Base-by-base conservation (phyloP, 2,329 filamentous ascomycete genomes). In the Sarocladium strictum region DNA sequence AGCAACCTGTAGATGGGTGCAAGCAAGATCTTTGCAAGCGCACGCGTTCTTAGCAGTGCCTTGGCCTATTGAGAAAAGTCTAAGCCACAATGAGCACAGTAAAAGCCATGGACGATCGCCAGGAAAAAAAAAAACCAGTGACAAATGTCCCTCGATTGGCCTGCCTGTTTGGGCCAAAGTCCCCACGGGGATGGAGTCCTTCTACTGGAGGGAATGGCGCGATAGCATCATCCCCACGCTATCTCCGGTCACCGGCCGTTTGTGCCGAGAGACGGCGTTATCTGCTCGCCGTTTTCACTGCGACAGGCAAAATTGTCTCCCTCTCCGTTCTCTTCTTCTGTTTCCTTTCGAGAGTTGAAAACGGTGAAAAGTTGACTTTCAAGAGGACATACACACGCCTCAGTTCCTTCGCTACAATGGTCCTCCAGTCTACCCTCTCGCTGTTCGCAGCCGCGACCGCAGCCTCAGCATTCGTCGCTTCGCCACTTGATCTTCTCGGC, bases 221-320 rank as follows among this genome's bases (percentile, higher is more conserved):
- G 47, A 51, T 35, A 35, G 27, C 47, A 51, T 51, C 47, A 51
- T 35, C 47, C 27, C 47, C 47, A 51, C 26, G 23, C 47, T 51
- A 51, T 51, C 47, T 51, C 47, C 47, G 47, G 47, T 51, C 47
- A 51, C 47, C 47, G 47, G 47, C 47, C 47, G 3, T 3, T 15
- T 43, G 40, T 21, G 40, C 40, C 40, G 40, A 43, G 38, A 43
- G 17, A 14, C 4, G 12, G 43, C 43, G 43, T 47, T 47, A 43
- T 43, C 43, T 49, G 32, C 11, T 45, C 21, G 29, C 29, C 29
- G 29, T 32, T 32, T 32, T 12, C 29, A 32, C 29, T 12, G 6
- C 12, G 29, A 32, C n/a, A 40, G 15, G 17, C 7, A n/a, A 7
- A 7, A n/a, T n/a, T n/a, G n/a, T 38, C 35, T 7, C 6, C 35